Conservation (phyloP, 306 rosid species). For the Quercus dentata region DNA sequence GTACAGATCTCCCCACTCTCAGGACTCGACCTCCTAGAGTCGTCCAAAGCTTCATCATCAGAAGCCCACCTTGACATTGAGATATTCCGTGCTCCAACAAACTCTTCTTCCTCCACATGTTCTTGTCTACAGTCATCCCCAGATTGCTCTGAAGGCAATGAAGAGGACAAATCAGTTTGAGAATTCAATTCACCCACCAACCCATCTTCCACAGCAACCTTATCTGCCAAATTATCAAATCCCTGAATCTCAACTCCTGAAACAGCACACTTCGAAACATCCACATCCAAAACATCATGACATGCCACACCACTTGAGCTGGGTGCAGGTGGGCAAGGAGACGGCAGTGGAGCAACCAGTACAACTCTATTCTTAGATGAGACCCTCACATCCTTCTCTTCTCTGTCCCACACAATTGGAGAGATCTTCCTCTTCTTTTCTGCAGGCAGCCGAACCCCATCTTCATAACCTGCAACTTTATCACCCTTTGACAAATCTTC, state of each 20-base stretch:
- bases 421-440: constrained; percentile 75
- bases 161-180: constrained; percentile 17
- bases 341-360: constrained; percentile 12
- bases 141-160: background rate
- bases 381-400: constrained; percentile 33
- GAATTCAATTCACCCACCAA: background rate
- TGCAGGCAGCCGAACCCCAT: constrained; percentile 13
- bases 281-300: background rate
- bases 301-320: background rate
- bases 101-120: constrained; percentile 22
- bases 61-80: constrained; percentile 69
- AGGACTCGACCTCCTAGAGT: constrained; percentile 30
- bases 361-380: constrained; percentile 27
- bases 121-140: constrained; percentile 7
- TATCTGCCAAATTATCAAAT: constrained; percentile 1
- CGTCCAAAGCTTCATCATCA: constrained; percentile 25
- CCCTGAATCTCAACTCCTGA: constrained; percentile 2
- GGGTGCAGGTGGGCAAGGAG: background rate
- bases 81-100: constrained; percentile 35
- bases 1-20: constrained; percentile 52
- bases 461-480: constrained; percentile 6
- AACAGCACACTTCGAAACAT: background rate
- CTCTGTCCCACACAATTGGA: constrained; percentile 56
- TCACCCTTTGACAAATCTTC: constrained; percentile 19
- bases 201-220: constrained; percentile 9